Evolutionary conservation across 2,329 filamentous ascomycete species (phyloP), one percentile per base, ranked within the genome.

Genomic region (Nigrospora oryzae): DNA sequence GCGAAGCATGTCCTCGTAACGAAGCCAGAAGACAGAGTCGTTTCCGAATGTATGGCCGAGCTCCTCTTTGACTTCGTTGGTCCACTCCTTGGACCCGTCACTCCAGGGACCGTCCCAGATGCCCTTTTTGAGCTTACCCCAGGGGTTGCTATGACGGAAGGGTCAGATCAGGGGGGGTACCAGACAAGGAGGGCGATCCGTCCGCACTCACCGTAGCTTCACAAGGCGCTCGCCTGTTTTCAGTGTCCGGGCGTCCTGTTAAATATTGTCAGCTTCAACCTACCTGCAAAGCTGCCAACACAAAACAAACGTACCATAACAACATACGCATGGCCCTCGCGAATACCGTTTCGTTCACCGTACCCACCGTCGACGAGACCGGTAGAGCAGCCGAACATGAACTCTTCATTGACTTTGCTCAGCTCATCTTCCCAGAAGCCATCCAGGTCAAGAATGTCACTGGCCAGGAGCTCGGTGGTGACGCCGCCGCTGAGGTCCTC

Each of bases 371-470:
- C 80, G 44, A 84, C 72, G 23, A 83, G 66, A 11, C 83, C 83
- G 0, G 77, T 79, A 0, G 73, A 77, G 54, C 82, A 86, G n/a
- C 83, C 83, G 53, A 87, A 87, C 8, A 88, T 66, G 55, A 93
- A 94, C 42, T 88, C 83, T 44, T 88, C 68, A 59, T 94, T 93
- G 46, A 89, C 86, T 50, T 84, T 81, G 63, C 83, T 78, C 19
- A 95, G 74, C 59, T 93, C 86, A 34, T 91, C 81, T 1, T 75
- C 78, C 89, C 89, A 95, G 59, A 95, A 94, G 17, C 79, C 75
- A 42, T 95, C 83, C 47, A 84, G 84, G 57, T 93, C 83, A 4
- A 89, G 71, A 33, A 89, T 86, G 54, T 88, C 83, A 1, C 79
- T 78, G 2, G 80, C 77, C 38, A 84, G 74, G 11, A 89, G 63